phyloP scores from a whole-genome alignment of 139 green algal genomes.

The Picochlorum costavermella region DNA sequence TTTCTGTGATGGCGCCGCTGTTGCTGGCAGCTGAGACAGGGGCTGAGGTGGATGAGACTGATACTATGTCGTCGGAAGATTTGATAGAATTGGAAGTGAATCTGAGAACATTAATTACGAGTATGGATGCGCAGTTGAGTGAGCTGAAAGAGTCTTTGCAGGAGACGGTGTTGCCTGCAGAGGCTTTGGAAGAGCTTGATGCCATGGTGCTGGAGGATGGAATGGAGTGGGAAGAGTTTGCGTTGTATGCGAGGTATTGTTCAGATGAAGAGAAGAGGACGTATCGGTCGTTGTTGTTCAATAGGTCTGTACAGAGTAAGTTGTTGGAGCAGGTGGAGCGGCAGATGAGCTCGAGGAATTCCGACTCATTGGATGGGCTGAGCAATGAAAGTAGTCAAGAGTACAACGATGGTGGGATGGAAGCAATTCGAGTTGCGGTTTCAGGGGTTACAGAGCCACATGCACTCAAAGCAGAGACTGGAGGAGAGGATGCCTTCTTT shows the following conservation, averaged over 20 bases:
- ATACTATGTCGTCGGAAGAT: constrained; percentile 12
- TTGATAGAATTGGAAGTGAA: constrained; percentile 12
- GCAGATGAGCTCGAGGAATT: constrained; percentile 9
- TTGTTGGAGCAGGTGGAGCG: constrained; percentile 17
- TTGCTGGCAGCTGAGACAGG: constrained; percentile 22
- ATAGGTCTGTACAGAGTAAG: constrained; percentile 17
- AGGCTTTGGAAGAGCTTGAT: constrained; percentile 1
- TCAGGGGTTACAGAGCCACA: constrained; percentile 41
- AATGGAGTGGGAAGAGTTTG: constrained; percentile 12
- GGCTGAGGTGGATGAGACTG: constrained; percentile 9
- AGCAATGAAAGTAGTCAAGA: background rate
- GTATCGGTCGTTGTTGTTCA: constrained; percentile 24
- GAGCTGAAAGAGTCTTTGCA: constrained; percentile 13
- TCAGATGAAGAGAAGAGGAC: constrained; percentile 8
- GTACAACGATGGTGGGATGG: background rate
- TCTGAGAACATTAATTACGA: constrained; percentile 18
- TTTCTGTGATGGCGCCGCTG: constrained; percentile 6
- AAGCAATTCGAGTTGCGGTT: background rate
- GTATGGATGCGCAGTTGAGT: constrained; percentile 22
- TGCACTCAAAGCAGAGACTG: constrained; percentile 63
- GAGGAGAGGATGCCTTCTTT: constrained; percentile 85
- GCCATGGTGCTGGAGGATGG: background rate
- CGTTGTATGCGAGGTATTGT: background rate
- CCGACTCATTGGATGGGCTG: constrained; percentile 5
- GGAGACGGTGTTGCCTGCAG: constrained; percentile 11